Percentiles rank a stretch among this genome's conserved stretches.
Evolutionary conservation across 1,284 basidiomycete species (phyloP).

Genomic region (Leccinum subspadiceum): DNA sequence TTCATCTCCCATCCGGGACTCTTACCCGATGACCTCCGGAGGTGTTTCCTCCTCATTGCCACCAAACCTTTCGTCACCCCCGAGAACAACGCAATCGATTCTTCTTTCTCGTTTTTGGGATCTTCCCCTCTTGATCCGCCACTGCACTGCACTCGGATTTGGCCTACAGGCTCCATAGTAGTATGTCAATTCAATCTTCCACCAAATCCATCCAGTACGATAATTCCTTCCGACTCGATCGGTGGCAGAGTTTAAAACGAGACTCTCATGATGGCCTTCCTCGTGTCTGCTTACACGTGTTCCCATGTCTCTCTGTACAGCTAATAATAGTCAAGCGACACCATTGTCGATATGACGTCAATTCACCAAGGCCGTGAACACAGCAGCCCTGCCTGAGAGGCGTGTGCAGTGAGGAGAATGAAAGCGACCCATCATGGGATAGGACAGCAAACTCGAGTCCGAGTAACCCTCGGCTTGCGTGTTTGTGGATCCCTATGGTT

Average conservation of each 20-base stretch:
- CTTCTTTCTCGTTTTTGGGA: not conserved
- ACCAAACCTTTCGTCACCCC: not conserved
- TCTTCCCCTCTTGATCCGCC: not conserved
- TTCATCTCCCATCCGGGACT: not conserved
- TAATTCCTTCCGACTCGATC: not conserved
- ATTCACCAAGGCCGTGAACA: not conserved
- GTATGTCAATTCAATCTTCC: not conserved
- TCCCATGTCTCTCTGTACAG: not conserved
- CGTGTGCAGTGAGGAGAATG: not conserved
- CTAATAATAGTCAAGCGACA: not conserved
- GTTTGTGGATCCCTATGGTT: not conserved
- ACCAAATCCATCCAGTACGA: constrained; percentile 5
- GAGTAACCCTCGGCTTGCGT: too few species aligned
- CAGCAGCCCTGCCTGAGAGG: not conserved
- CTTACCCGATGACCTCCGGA: not conserved
- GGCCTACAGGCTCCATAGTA: not conserved
- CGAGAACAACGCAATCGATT: not conserved
- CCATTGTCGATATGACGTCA: not conserved
- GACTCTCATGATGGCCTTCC: not conserved
- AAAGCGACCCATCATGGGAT: not conserved
- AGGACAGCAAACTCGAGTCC: not conserved
- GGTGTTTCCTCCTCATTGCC: not conserved
- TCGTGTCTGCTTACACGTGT: not conserved
- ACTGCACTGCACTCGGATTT: not conserved
- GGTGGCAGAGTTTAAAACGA: not conserved